These are phyloP conservation scores for Ceratocystis huliohia DNA, from an alignment of 2,329 filamentous ascomycete species.

Conservation along the genomic window DNA sequence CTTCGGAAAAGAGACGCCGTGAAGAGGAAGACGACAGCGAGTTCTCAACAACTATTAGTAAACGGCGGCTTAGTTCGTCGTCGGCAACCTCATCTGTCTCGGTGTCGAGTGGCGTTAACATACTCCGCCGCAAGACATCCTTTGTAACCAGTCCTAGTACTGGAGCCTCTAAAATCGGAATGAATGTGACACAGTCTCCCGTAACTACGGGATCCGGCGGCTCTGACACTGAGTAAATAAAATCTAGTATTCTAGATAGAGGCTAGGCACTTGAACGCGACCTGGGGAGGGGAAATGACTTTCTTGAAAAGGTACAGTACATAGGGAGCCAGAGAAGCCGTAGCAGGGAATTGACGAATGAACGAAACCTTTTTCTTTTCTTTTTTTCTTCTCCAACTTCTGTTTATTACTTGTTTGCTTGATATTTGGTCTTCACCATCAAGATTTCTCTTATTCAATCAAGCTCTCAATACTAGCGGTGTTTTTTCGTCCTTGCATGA, in stretches of 20 bases:
- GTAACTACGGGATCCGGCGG: constrained; percentile 31
- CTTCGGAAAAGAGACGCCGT: constrained; percentile 78
- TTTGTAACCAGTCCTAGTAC: constrained; percentile 33
- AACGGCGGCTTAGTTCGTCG: constrained; percentile 48
- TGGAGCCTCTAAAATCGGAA: constrained; percentile 42
- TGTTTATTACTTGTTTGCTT: constrained; percentile 1
- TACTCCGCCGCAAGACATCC: constrained; percentile 34
- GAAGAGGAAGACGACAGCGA: constrained; percentile 87
- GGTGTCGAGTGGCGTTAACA: constrained; percentile 24
- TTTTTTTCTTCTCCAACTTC: constrained; percentile 6
- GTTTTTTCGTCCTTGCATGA: constrained; percentile 1
- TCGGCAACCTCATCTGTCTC: constrained; percentile 37
- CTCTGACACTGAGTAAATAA: constrained; percentile 30
- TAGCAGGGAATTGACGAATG: constrained; percentile 2
- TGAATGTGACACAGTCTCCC: constrained; percentile 40
- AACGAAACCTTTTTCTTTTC: constrained; percentile 3
- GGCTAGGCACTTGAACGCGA: not conserved
- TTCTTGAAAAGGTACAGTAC: not conserved
- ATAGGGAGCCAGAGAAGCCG: not conserved
- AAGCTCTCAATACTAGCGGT: not conserved
- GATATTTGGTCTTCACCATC: constrained; percentile 3
- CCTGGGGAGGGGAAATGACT: not conserved
- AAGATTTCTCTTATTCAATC: not conserved
- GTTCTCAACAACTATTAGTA: constrained; percentile 52
- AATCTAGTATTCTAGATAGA: not conserved